A percentile compares a stretch with the other conserved stretches of the same genome.
Evolutionary conservation across 768 basidiomycete genomes (phyloP).

Genomic region (Sarcomyxa edulis): DNA sequence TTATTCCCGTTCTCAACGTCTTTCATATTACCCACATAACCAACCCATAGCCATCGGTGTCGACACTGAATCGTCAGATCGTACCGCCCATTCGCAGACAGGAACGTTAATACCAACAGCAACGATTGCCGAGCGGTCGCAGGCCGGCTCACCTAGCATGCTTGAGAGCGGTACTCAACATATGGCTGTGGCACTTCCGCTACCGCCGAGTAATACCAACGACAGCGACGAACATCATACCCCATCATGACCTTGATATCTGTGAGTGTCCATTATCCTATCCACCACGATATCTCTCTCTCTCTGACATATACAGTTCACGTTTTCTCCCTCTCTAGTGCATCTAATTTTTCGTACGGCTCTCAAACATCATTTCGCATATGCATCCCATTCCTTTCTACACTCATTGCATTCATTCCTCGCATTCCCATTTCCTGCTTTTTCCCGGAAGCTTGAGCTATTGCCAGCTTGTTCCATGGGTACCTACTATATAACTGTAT

Average conservation of each 20-base stretch:
- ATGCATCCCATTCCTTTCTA: too few species aligned
- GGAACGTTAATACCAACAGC: slow-evolving; percentile 39
- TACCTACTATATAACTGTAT: too few species aligned
- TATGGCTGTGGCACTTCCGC: too few species aligned
- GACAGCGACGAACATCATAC: slow-evolving; percentile 3
- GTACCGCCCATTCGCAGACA: slow-evolving; percentile 36
- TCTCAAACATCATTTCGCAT: too few species aligned
- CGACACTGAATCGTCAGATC: slow-evolving; percentile 35
- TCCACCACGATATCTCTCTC: slow-evolving; percentile 2
- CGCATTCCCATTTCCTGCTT: neutral
- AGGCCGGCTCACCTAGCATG: slow-evolving; percentile 36
- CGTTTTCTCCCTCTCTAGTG: neutral
- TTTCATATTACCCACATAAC: slow-evolving; percentile 87
- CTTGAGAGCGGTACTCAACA: too few species aligned
- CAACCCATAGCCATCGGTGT: slow-evolving; percentile 48
- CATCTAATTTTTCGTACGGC: slow-evolving; percentile 4
- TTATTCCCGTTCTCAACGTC: slow-evolving; percentile 63
- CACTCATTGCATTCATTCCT: slow-evolving; percentile 1
- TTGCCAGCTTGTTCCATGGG: slow-evolving; percentile 4
- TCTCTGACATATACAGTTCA: neutral
- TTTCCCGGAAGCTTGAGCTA: neutral
- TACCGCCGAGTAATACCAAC: slow-evolving; percentile 16
- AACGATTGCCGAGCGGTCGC: slow-evolving; percentile 44
- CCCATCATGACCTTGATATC: slow-evolving; percentile 5
- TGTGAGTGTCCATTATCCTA: slow-evolving; percentile 2